Base-by-base conservation (phyloP, 1,284 basidiomycete species). In the Cutaneotrichosporon sp. region DNA sequence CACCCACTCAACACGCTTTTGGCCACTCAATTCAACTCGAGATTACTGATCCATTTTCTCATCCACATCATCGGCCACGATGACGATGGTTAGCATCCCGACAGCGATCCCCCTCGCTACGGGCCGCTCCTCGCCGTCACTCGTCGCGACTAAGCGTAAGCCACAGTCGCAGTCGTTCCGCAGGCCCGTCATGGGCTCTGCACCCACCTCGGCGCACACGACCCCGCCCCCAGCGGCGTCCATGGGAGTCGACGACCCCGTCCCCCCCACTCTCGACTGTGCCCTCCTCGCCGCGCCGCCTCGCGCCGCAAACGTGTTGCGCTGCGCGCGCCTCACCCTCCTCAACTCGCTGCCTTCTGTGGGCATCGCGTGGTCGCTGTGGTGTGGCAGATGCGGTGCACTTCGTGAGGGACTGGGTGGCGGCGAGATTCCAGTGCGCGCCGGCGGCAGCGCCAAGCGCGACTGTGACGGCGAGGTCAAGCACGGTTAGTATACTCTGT, bases 301-400 rank as follows among this genome's bases (percentile, higher is more conserved):
- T 12, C 27, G 37, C 11, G 51, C 57, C 6, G 26, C 44, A 3
- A 50, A 59, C 48, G 45, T 52, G 24, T 42, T 59, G 22, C 46
- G 53, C 35, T 48, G 34, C 4, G 57, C 57, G 5, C 57, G 57
- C 10, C 55, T 49, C 17, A 50, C 38, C 34, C 59, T 59, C 16
- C 52, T 52, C 5, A 38, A 38, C 22, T 43, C 52, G 29, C 46
- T 51, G 14, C 57, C 55, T 12, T 26, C 16, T 22, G 33, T 51
- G 49, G 19, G 61, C 60, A 57, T 69, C 59, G 64, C 70, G 62
- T 59, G 52, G 58, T 47, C 45, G 24, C 11, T 72, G 64, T 59
- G 72, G 72, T 27, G 65, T 26, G 48, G 48, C 19, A 39, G 31
- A 6, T 59, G 57, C 41, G 57, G 57, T 11, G 44, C 63, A 12